Base-by-base conservation (phyloP, 768 basidiomycete species). In the Termitomyces sp. region DNA sequence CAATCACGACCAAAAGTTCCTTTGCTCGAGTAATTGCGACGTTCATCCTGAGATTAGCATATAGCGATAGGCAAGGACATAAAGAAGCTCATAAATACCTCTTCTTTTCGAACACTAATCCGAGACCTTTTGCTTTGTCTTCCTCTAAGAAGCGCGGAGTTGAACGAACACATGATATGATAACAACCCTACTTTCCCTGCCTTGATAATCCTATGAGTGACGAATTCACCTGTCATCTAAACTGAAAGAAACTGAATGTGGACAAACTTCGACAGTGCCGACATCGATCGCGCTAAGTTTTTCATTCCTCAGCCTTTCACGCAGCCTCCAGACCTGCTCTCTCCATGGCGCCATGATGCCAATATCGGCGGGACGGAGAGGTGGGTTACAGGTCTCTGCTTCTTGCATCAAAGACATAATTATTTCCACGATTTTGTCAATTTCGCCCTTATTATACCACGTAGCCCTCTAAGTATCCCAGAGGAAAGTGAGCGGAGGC, bases 1-100 rank as follows among this genome's bases (percentile, higher is more conserved):
- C 79, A 47, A 80, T 69, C 17, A 81, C 73, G 6, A 81, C 69
- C 19, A 81, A 59, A n/a, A 81, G 71, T 57, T 80, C 78, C 58
- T 75, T 79, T 3, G 79, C 79, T n/a, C 79, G 77, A 2, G 79
- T 80, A 28, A 81, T 79, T 10, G 78, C 76, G 8, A 80, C 79
- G 55, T 81, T 81, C 79, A 81, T 79, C 57, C 79, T 81, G 49
- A 25, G 28, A n/a, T 2, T 4, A 21, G 11, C 23, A 19, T 19
- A 32, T 30, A 25, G 23, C 8, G 17, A 11, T 5, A 30, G 45
- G 23, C 49, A 34, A 52, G 43, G 52, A 7, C 56, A 25, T 25
- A 28, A 25, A 48, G 11, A 56, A 42, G 44, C n/a, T 32, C 10
- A 12, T 42, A 51, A 67, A 21, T 49, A 76, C 79, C 79, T 66